Evolutionary conservation across 768 basidiomycete species (phyloP), one percentile per base, ranked within the genome.

Genomic region (Tricholoma sp.): DNA sequence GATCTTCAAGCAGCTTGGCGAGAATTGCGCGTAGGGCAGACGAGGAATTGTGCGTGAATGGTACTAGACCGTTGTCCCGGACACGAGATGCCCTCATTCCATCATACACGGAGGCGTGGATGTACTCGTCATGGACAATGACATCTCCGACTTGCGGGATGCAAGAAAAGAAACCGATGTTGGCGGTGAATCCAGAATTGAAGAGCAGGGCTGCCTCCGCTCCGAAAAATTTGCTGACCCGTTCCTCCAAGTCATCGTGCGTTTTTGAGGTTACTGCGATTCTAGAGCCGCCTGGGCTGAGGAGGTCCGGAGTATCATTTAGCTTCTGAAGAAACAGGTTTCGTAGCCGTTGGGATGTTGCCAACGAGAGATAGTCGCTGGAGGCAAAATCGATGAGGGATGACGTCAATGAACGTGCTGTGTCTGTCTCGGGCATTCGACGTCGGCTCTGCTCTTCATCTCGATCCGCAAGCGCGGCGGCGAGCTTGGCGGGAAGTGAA

Each of bases 111-210:
- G 77, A 80, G 4, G 79, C 75, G 56, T 84, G 84, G 11, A 83
- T 73, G 51, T 78, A 67, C 53, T 79, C 79, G 64, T 84, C 84
- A 57, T 75, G 76, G 16, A 85, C 57, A 53, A 85, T 70, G 57
- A 74, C 72, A 60, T 85, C 83, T 8, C 68, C 63, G 2, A 63
- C 61, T 56, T 76, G 72, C 10, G 83, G 75, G 0, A 84, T 66
- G 3, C 70, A 67, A 1, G 74, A 55, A 64, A 81, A 77, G 63
- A 85, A 74, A 12, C 75, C 73, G 12, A 76, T 68, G 60, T 83
- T 85, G 46, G 83, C 83, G 60, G 74, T 78, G 65, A 73, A 82
- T 24, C 83, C 82, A 1, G 79, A 79, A 61, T 74, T 77, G 70
- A 82, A 80, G 1, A 83, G 67, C 9, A 84, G 67, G 0, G 80